Evolutionary conservation across 2,329 filamentous ascomycete genomes (phyloP), one percentile per base, ranked within the genome.

Genomic region (Pseudogymnoascus sp.): DNA sequence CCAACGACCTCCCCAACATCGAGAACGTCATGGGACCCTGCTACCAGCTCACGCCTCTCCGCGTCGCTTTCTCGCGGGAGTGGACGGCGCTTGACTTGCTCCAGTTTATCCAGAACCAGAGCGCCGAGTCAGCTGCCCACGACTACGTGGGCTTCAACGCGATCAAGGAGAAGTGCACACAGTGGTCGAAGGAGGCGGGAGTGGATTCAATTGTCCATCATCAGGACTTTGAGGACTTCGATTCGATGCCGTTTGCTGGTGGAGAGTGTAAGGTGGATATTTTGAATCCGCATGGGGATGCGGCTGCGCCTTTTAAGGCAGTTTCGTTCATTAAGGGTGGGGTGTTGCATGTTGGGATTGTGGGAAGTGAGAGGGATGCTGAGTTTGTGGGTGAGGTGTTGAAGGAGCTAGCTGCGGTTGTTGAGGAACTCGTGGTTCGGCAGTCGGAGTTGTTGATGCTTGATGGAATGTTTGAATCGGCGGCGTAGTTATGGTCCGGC

Each of bases 11-110:
- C 0, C 61, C 69, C 5, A 70, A 70, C 52, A 71, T 74, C 1
- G 77, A 79, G 35, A 69, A 71, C 35, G 73, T 80, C 31, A 70
- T 77, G 14, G 79, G 79, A 0, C 78, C 79, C 0, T 79, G 76
- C 63, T 79, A 76, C 70, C 75, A 79, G 64, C 75, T 78, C 61
- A 75, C 75, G 1, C 79, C 79, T 1, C 71, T 80, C 61, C 74
- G 79, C 18, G 73, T 80, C 1, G 62, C 65, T 0, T 76, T 80
- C 63, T 61, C 72, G 4, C 7, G 65, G 0, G 16, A 65, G 0
- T 76, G 74, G 74, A 76, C 67, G 3, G 68, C 69, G 0, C 63
- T 67, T 1, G 71, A 75, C 35, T 71, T 77, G 4, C 66, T 77
- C 5, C 63, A 63, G 2, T 65, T 68, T 25, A 64, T 77, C 7